phyloP scores from a whole-genome alignment of 2,329 filamentous ascomycete genomes.

The Lecanosticta acicola region DNA sequence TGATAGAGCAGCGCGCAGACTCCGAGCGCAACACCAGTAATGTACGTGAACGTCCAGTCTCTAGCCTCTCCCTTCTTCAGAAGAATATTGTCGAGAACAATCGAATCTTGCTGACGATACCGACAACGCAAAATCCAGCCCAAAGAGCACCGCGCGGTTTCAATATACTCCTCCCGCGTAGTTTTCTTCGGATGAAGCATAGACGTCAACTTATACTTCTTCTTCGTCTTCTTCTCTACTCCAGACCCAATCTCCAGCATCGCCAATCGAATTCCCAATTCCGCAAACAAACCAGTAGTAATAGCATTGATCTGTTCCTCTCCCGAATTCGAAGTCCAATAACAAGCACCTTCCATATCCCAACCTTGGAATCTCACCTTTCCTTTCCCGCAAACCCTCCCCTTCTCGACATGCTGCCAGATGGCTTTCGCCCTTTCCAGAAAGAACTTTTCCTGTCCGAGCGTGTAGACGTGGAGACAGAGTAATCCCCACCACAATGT shows the following conservation, averaged over 20 bases:
- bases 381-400: neutral
- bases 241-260: neutral
- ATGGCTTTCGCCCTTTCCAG: conserved; percentile 1
- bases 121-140: conserved; percentile 4
- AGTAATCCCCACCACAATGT: conserved; percentile 2
- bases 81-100: conserved; percentile 2
- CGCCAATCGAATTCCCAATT: conserved; percentile 2
- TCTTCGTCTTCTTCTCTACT: neutral
- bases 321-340: conserved; percentile 4
- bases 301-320: conserved; percentile 10
- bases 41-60: conserved; percentile 4
- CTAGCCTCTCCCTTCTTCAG: neutral
- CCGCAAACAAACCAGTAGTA: conserved; percentile 8
- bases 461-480: conserved; percentile 1
- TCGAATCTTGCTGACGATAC: neutral
- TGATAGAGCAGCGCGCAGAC: conserved; percentile 1
- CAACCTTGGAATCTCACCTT: neutral
- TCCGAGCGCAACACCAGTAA: neutral
- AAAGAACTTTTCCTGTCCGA: neutral
- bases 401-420: conserved; percentile 2
- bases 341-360: conserved; percentile 4
- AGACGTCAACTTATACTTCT: no score
- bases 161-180: neutral
- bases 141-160: conserved; percentile 1
- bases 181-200: no score